phyloP scores from a whole-genome alignment of 2,329 filamentous ascomycete genomes.

The Diaporthe amygdali region DNA sequence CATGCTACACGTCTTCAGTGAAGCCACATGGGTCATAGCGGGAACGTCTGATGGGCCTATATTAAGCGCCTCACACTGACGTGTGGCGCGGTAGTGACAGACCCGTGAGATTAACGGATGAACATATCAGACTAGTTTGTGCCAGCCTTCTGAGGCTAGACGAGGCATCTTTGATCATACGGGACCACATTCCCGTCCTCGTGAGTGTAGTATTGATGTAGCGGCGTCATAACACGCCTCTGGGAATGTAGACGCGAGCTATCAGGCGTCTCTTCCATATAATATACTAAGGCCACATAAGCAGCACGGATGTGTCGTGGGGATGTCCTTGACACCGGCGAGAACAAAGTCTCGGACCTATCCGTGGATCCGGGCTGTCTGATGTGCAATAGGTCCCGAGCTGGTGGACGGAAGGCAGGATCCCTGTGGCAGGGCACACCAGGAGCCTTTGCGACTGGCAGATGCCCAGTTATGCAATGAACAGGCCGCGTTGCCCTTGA shows the following conservation, averaged over 20 bases:
- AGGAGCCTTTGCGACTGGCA: conserved; percentile 8
- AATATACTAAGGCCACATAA: neutral
- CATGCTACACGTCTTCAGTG: neutral
- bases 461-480: neutral
- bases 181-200: neutral
- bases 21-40: neutral
- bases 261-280: neutral
- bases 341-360: neutral
- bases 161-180: neutral
- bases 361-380: neutral
- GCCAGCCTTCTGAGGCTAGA: neutral
- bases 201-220: neutral
- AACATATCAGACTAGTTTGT: conserved; percentile 3
- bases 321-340: neutral
- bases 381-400: neutral
- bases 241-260: neutral
- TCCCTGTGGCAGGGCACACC: neutral
- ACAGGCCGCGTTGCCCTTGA: neutral
- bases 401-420: neutral
- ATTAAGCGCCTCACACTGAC: neutral
- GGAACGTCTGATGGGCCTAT: neutral
- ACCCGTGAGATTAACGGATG: neutral
- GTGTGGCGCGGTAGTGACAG: neutral
- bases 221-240: neutral
- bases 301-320: conserved; percentile 5